Evolutionary conservation across 495 filamentous ascomycete genomes (phyloP).

Genomic region (Annulohypoxylon stygium): DNA sequence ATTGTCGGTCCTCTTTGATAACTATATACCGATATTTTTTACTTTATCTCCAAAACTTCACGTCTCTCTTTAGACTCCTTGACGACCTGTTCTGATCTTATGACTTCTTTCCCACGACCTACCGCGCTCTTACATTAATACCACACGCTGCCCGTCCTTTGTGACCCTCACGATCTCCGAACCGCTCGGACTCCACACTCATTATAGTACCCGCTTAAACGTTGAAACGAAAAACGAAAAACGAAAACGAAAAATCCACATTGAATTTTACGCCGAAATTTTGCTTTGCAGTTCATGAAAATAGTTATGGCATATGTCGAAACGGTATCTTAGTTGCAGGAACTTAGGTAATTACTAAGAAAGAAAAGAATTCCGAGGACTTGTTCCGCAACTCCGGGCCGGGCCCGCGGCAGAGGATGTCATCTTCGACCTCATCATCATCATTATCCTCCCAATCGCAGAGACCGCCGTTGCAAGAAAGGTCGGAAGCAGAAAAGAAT

Average conservation of each 20-base stretch:
- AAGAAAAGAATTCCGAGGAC: conserved; percentile 8
- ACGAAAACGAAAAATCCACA: conserved; percentile 6
- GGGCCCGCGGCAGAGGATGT: conserved; percentile 48
- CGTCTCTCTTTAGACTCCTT: conserved; percentile 49
- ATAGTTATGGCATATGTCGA: conserved; percentile 44
- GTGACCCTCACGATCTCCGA: conserved; percentile 39
- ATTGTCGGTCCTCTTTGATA: conserved; percentile 36
- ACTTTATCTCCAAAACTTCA: conserved; percentile 38
- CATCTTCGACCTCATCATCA: conserved; percentile 48
- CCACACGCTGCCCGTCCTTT: conserved; percentile 46
- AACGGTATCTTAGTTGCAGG: conserved; percentile 36
- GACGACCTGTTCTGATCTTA: conserved; percentile 41
- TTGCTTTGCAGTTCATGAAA: conserved; percentile 8
- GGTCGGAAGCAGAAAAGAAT: conserved; percentile 68
- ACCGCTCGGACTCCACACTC: conserved; percentile 45
- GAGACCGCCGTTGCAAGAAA: conserved; percentile 65
- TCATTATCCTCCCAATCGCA: conserved; percentile 43
- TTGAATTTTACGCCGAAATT: conserved; percentile 22
- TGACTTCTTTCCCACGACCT: conserved; percentile 37
- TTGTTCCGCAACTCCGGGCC: conserved; percentile 28
- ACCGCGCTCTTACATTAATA: conserved; percentile 39
- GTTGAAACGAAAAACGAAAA: conserved; percentile 41
- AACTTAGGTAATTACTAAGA: conserved; percentile 32
- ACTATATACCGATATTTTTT: conserved; percentile 36
- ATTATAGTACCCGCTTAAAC: conserved; percentile 23